Base-by-base conservation (phyloP, 768 basidiomycete species). In the Psilocybe tampanensis region DNA sequence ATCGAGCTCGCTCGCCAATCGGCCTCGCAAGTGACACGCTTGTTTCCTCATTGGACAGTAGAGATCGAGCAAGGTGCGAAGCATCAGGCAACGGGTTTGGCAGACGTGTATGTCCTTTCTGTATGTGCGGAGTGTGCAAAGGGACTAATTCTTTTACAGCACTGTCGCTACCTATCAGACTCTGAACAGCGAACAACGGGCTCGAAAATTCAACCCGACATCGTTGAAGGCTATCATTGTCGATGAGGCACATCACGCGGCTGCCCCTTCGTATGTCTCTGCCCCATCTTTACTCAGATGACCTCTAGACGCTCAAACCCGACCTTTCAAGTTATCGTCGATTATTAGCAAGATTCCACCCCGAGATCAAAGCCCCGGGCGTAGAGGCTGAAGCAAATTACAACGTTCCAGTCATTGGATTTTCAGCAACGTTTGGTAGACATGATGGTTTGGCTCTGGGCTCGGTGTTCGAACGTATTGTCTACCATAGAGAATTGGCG, bases 191-290 rank as follows among this genome's bases (percentile, higher is more conserved):
- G 70, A 78, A 4, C 73, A 81, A 8, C 80, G 92, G 18, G 67
- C 94, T 53, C 76, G 76, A 6, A 96, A 95, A 68, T 96, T 95
- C 68, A 77, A 87, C 65, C 88, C 89, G 2, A 65, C 70, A 9
- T 65, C 59, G 44, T 71, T 92, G 59, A 93, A 89, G 64, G 89
- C 88, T 15, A 77, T 97, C 56, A 86, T 96, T 44, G 78, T 97
- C 2, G 95, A 97, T 65, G 95, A 97, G 72, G 95, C 95, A 0
- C 96, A 98, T 68, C 96, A 98, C 71, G 91, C 95, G 24, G 95
- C 92, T 36, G 92, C 95, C 8, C 87, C 89, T 26, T 94, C 95
- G 86, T 95, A 74, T 53, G 86, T 76, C 23, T 11, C 26, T 33
- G n/a, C 17, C 22, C 24, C 23, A 6, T 34, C 26, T 56, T 22